Conservation (phyloP, 116 monocot species). For the Zostera marina region DNA sequence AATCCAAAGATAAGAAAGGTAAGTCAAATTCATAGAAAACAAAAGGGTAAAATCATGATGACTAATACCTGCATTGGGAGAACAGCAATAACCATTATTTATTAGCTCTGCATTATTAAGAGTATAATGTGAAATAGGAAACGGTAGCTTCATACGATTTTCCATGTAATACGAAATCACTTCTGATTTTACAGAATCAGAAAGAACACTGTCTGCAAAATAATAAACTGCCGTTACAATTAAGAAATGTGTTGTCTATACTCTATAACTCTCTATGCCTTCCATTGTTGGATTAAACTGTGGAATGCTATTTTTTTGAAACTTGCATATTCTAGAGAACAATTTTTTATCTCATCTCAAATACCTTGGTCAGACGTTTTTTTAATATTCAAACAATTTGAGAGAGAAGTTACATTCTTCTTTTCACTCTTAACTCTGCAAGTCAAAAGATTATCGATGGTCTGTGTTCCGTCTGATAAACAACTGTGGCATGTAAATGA, state of each 20-base stretch:
- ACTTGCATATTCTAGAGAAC: background rate
- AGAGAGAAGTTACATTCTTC: conserved; percentile 39
- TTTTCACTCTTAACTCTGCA: conserved; percentile 51
- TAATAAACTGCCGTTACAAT: background rate
- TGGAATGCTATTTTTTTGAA: background rate
- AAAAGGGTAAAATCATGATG: background rate
- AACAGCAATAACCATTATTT: conserved; percentile 75
- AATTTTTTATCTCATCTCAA: background rate
- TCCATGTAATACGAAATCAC: conserved; percentile 11
- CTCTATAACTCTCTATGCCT: background rate
- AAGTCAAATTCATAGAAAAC: background rate
- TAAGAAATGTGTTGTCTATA: background rate
- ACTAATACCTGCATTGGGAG: conserved; percentile 29
- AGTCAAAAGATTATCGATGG: conserved; percentile 73
- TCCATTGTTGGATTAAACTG: no score
- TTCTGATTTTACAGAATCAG: conserved; percentile 18
- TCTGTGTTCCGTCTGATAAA: conserved; percentile 79
- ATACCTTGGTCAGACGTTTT: background rate
- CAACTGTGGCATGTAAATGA: conserved; percentile 34
- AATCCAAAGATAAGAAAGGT: conserved; percentile 1
- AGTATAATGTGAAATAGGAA: conserved; percentile 67
- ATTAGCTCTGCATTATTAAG: conserved; percentile 62
- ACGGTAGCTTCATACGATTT: conserved; percentile 41
- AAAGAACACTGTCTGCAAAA: conserved; percentile 11
- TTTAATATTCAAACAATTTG: background rate